Evolutionary conservation across 2,329 filamentous ascomycete genomes (phyloP), one percentile per base, ranked within the genome.

Genomic region (Thyridium curvatum): DNA sequence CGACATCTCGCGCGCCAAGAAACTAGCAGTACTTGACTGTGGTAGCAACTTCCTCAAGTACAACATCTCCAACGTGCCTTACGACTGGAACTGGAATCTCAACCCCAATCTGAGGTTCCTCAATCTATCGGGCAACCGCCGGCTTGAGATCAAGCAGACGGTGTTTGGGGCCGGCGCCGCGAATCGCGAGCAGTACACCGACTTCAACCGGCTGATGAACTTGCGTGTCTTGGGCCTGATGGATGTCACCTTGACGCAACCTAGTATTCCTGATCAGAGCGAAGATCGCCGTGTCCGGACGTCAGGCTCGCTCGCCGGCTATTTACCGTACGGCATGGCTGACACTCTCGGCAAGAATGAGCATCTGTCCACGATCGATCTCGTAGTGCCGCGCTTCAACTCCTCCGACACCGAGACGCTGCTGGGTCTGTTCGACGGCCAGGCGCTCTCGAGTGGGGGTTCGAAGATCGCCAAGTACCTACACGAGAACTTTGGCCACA

Each of bases 71-170:
- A 98, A 98, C 55, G 95, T 94, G 72, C 93, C 91, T 0, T 98
- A 98, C 57, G 93, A 98, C 58, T 98, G 93, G 93, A 98, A 98
- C 54, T 98, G 93, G 93, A 97, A 97, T 55, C 86, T 93, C 72
- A 98, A 98, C 54, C 87, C 86, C 35, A 94, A 96, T 52, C 68
- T 98, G 48, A 85, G 90, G 46, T 98, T 94, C 55, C 81, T 98
- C 46, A 98, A 97, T 55, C 72, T 98, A 54, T 97, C 91, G 1
- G 93, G 93, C 37, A 98, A 98, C 66, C 96, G 95, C 61, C 82
- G 91, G 37, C 66, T 98, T 28, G 93, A 98, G 61, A 97, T 98
- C 66, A 84, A 84, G 55, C 74, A 77, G 49, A 78, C 77, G 18
- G 68, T 74, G 8, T 77, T 77, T 35, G 71, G 56, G 48, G 68